Base-by-base conservation (phyloP, 768 basidiomycete species). In the Boletus pseudo-olivaceus region DNA sequence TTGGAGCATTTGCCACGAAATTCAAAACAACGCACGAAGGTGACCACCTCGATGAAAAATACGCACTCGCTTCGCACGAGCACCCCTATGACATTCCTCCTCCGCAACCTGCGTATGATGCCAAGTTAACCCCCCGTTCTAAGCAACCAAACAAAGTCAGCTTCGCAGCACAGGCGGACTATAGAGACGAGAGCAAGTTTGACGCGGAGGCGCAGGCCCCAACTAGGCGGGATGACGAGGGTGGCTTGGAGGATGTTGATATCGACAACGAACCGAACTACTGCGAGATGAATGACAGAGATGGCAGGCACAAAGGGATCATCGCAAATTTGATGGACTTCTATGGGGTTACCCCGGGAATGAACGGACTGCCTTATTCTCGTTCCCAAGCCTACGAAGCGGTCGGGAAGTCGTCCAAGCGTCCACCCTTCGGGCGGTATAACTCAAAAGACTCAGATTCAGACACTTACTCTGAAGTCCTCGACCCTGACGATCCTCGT, bases 401-500 rank as follows among this genome's bases (percentile, higher is more conserved):
- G 23, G 27, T 38, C 30, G 50, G 34, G 56, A 64, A 46, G 57
- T 33, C 49, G 14, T 23, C 29, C 17, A 58, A 20, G 27, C 60
- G 41, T 17, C 54, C 56, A 34, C 45, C 53, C n/a, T 38, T 60
- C 8, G 30, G 70, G 27, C 75, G 81, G 32, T 56, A 55, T 26
- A 73, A 78, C 56, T 82, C 84, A 1, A 73, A 72, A 57, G 68
- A 67, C 34, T 84, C 81, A 26, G 59, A 61, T 41, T 68, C 67
- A 14, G 67, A 67, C 27, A 67, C 72, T 46, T 67, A 75, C 44
- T 82, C 81, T 19, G 81, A 85, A 15, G 52, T 80, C 8, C 68
- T 87, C 37, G 90, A 92, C 64, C 78, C 82, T 17, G 87, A 91
- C 59, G 88, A 91, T 68, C 88, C 87, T 47, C 75, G 78, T 40